Percentiles rank a stretch among this genome's conserved stretches.
These are phyloP conservation scores for Aspergillus pseudoviridinutans DNA, from an alignment of 2,329 filamentous ascomycete genomes.

Conservation along the genomic window DNA sequence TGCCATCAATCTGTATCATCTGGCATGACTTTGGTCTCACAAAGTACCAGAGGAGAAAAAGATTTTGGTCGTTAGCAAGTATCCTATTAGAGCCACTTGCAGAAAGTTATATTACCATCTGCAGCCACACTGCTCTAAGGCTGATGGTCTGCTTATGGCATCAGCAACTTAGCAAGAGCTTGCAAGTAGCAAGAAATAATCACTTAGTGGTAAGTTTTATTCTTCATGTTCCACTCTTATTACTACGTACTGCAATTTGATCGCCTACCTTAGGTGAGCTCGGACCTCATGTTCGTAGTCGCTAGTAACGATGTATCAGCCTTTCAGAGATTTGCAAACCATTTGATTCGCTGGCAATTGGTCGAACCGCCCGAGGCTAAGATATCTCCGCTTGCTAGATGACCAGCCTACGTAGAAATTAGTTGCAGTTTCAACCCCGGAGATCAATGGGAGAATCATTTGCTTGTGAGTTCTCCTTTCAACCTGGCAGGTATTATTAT, in stretches of 20 bases:
- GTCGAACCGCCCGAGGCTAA: neutral
- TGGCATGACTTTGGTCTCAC: neutral
- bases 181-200: neutral
- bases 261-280: constrained; percentile 7
- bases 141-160: constrained; percentile 6
- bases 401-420: neutral
- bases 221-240: too few relatives aligned
- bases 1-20: neutral
- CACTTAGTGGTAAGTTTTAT: too few relatives aligned
- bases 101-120: constrained; percentile 16
- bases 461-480: neutral
- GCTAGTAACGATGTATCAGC: neutral
- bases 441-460: neutral
- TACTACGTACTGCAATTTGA: neutral
- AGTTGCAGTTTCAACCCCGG: neutral
- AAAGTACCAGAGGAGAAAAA: neutral
- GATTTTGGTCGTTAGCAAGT: neutral
- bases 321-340: neutral
- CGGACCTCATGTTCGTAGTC: constrained; percentile 14
- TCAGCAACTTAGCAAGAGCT: neutral
- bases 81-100: constrained; percentile 17
- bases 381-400: neutral
- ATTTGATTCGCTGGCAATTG: neutral
- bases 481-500: neutral
- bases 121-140: constrained; percentile 13